These are phyloP conservation scores for Carex sylvatica DNA, from an alignment of 202 grass and related monocot species.

Conservation along the genomic window DNA sequence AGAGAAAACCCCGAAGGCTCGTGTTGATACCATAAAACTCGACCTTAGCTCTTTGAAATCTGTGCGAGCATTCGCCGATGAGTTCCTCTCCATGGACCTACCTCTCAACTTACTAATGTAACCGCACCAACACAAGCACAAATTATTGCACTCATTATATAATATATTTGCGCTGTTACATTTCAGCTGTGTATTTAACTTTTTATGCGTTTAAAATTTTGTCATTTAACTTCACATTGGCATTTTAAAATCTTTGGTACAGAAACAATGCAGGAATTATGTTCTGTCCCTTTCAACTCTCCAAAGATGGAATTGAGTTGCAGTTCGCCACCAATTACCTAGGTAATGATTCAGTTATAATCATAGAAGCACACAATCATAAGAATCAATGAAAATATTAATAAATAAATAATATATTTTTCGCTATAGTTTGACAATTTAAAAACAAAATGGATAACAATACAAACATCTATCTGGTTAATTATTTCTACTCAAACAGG, in stretches of 20 bases:
- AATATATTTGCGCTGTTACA: neutral
- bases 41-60: conserved; percentile 91
- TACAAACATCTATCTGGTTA: neutral
- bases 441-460: neutral
- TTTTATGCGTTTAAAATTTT: neutral
- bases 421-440: neutral
- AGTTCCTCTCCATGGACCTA: conserved; percentile 78
- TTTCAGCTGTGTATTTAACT: neutral
- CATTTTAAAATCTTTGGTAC: conserved; percentile 30
- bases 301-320: conserved; percentile 82
- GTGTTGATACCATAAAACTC: conserved; percentile 64
- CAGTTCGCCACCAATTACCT: conserved; percentile 98
- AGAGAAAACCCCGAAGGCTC: conserved; percentile 39
- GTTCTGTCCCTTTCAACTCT: conserved; percentile 95
- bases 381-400: neutral
- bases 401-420: neutral
- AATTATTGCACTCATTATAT: neutral
- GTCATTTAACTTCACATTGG: neutral
- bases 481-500: conserved; percentile 43
- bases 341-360: conserved; percentile 38
- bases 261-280: conserved; percentile 98
- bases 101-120: conserved; percentile 97
- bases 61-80: conserved; percentile 53
- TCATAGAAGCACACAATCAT: neutral
- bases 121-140: neutral